Percentiles rank a stretch among this genome's conserved stretches.
Conservation (phyloP, 2,329 filamentous ascomycete species). For the Sclerotinia borealis region DNA sequence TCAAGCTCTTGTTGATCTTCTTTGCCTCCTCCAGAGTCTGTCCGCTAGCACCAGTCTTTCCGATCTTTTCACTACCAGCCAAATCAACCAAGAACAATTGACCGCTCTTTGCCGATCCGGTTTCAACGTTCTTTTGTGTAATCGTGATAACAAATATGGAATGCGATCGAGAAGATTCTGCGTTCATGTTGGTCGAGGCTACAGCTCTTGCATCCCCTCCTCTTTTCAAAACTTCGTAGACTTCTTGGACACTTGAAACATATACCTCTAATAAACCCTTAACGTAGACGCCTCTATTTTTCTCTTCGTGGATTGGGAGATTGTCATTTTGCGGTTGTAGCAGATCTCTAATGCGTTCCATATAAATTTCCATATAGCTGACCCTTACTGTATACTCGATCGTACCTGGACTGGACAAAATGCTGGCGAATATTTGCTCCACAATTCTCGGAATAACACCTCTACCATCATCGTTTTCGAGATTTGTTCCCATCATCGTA, state of each 20-base stretch:
- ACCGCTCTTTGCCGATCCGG: conserved; percentile 90
- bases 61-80: conserved; percentile 96
- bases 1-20: conserved; percentile 99
- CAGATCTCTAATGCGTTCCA: conserved; percentile 95
- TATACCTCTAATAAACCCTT: conserved; percentile 94
- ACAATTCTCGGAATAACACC: conserved; percentile 97
- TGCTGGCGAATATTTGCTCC: conserved; percentile 95
- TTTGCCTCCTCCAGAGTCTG: conserved; percentile 97
- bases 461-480: conserved; percentile 80
- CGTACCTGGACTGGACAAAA: conserved; percentile 81
- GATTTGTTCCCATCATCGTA: conserved; percentile 96
- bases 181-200: conserved; percentile 97
- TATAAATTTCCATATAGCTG: conserved; percentile 99
- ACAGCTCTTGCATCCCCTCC: conserved; percentile 88
- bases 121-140: conserved; percentile 96
- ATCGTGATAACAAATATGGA: conserved; percentile 97
- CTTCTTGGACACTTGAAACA: conserved; percentile 89
- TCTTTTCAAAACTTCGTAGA: conserved; percentile 93
- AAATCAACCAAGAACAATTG: conserved; percentile 97
- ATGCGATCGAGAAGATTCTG: conserved; percentile 95
- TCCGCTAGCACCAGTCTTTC: conserved; percentile 95
- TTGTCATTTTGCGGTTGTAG: conserved; percentile 92
- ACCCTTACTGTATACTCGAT: conserved; percentile 99
- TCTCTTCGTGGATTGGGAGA: conserved; percentile 95
- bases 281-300: conserved; percentile 91